Percentiles rank a stretch among this genome's conserved stretches.
Evolutionary conservation across 495 filamentous ascomycete genomes (phyloP).

Genomic region (Hyaloscypha hepaticicola): DNA sequence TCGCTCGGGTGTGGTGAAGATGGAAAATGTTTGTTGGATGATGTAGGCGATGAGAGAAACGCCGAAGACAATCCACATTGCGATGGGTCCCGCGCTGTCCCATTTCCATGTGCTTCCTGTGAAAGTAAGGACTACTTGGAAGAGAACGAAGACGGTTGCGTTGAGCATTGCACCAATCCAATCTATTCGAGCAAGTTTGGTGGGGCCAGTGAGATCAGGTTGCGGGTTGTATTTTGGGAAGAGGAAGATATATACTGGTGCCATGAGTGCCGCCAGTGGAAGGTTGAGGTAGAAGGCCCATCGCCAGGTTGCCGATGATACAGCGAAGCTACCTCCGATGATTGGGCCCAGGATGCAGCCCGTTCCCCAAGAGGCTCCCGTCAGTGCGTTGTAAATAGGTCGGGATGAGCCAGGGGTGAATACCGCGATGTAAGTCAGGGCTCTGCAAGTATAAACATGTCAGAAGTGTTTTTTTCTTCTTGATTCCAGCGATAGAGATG

Average conservation of each 20-base stretch:
- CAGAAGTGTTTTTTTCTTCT: too few relatives aligned
- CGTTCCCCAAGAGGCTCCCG: constrained; percentile 45
- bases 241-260: constrained; percentile 23
- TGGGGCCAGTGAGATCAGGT: neutral
- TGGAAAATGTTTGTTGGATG: constrained; percentile 44
- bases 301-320: constrained; percentile 41
- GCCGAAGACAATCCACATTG: constrained; percentile 43
- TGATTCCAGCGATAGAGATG: neutral
- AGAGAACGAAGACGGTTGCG: constrained; percentile 33
- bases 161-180: constrained; percentile 37
- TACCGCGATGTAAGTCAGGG: constrained; percentile 13
- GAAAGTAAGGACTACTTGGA: constrained; percentile 47
- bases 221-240: constrained; percentile 13
- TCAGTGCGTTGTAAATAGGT: constrained; percentile 42
- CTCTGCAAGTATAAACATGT: constrained; percentile 7
- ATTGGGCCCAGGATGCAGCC: constrained; percentile 47
- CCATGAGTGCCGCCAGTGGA: neutral
- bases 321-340: constrained; percentile 42
- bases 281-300: constrained; percentile 35
- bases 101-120: constrained; percentile 48
- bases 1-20: constrained; percentile 45
- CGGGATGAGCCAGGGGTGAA: constrained; percentile 43
- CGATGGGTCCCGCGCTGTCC: constrained; percentile 46
- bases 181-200: constrained; percentile 13
- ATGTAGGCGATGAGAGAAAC: constrained; percentile 46